Base-by-base conservation (phyloP, 768 basidiomycete genomes). In the Mycena sanguinolenta region DNA sequence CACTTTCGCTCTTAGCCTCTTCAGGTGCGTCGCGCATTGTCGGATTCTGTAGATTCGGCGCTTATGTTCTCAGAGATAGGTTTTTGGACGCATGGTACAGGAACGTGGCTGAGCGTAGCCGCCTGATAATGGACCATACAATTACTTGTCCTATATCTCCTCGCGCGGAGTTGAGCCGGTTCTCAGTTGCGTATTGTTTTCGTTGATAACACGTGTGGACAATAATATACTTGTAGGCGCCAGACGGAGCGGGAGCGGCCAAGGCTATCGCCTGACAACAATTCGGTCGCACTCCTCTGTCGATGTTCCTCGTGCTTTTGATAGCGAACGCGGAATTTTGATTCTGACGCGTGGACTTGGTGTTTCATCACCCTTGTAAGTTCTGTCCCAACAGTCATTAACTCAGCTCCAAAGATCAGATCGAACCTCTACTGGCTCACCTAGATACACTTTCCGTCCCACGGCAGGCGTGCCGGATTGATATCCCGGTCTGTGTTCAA, bases 41-140 rank as follows among this genome's bases (percentile, higher is more conserved):
- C 30, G 59, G 19, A 30, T 21, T 44, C 38, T 60, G 9, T 9
- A 49, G 4, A 4, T 38, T 49, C 25, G 19, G 62, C 62, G 49
- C 49, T 52, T 44, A 54, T 42, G 14, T 58, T 46, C 27, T 58
- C 57, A 42, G 57, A 49, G 44, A 55, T 69, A 58, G 55, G 50
- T 34, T 50, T 50, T 25, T 44, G 52, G 23, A 49, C 52, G 58
- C 50, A 32, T 50, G 58, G 58, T 25, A 6, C 42, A 17, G 30
- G 32, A 52, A 38, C 54, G 63, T 65, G 58, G 23, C 27, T 4
- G 53, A 12, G 12, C 21, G 36, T 50, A 27, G 36, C 44, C 44
- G n/a, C n/a, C n/a, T n/a, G n/a, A n/a, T n/a, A n/a, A n/a, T n/a
- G 44, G 17, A 28, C 8, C 28, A 30, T 44, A 27, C 38, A 25